phyloP scores from a whole-genome alignment of 2,329 filamentous ascomycete genomes.

The Blastomyces gilchristii region DNA sequence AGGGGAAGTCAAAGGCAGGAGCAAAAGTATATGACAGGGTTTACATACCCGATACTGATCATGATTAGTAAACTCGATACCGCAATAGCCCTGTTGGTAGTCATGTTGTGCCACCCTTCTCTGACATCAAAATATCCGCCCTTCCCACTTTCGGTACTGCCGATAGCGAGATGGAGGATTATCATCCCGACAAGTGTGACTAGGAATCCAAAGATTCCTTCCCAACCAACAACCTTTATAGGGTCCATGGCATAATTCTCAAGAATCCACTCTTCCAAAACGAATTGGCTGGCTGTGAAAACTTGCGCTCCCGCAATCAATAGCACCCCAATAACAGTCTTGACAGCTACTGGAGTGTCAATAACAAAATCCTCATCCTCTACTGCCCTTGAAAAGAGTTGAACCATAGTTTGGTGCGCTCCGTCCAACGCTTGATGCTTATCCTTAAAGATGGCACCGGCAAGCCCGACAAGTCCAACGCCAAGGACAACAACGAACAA shows the following conservation, averaged over 20 bases:
- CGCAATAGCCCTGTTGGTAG: slow-evolving; percentile 57
- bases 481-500: slow-evolving; percentile 78
- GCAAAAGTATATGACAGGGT: background rate
- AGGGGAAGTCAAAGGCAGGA: background rate
- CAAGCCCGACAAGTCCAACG: slow-evolving; percentile 80
- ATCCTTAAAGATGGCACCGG: slow-evolving; percentile 70
- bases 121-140: slow-evolving; percentile 83
- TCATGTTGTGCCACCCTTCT: slow-evolving; percentile 76
- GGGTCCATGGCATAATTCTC: slow-evolving; percentile 70
- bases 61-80: slow-evolving; percentile 82
- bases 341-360: slow-evolving; percentile 47
- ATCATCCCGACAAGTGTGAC: slow-evolving; percentile 72
- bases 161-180: slow-evolving; percentile 66
- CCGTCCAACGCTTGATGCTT: slow-evolving; percentile 32
- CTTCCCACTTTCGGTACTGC: slow-evolving; percentile 59
- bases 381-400: slow-evolving; percentile 30
- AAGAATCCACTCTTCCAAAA: slow-evolving; percentile 88
- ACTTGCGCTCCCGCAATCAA: slow-evolving; percentile 91
- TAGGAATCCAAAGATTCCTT: slow-evolving; percentile 79
- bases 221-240: slow-evolving; percentile 88
- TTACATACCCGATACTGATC: slow-evolving; percentile 83
- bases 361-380: slow-evolving; percentile 36
- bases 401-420: slow-evolving; percentile 16
- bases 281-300: slow-evolving; percentile 94
- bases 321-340: slow-evolving; percentile 71